Conservation (phyloP, 352 stramenopile genomes). For the Pythium volutum region DNA sequence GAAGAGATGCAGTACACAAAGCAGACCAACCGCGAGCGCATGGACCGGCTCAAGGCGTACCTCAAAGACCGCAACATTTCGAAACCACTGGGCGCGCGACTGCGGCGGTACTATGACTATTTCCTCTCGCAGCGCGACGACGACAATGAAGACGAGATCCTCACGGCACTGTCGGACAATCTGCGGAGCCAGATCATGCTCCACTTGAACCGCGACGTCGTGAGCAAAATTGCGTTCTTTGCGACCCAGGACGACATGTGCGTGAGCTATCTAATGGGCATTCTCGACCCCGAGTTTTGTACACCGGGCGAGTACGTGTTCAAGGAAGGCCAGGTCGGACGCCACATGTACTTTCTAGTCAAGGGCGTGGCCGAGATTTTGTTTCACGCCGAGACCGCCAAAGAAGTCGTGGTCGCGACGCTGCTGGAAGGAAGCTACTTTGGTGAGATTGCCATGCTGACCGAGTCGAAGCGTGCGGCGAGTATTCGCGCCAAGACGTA, state of each 20-base stretch:
- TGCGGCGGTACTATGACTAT: conserved; percentile 81
- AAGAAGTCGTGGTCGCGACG: conserved; percentile 58
- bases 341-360: conserved; percentile 85
- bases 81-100: conserved; percentile 42
- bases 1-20: conserved; percentile 58
- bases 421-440: conserved; percentile 77
- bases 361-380: conserved; percentile 71
- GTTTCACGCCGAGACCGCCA: conserved; percentile 49
- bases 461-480: conserved; percentile 68
- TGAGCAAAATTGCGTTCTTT: conserved; percentile 82
- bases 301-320: conserved; percentile 79
- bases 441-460: conserved; percentile 81
- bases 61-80: conserved; percentile 62
- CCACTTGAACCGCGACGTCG: conserved; percentile 77
- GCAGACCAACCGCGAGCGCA: conserved; percentile 53
- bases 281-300: conserved; percentile 75
- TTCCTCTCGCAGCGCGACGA: conserved; percentile 73
- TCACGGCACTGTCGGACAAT: conserved; percentile 70
- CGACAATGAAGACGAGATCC: conserved; percentile 66
- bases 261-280: conserved; percentile 82
- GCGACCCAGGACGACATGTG: conserved; percentile 73
- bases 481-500: conserved; percentile 81
- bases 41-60: conserved; percentile 78
- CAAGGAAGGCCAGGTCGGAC: conserved; percentile 74
- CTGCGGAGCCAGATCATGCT: conserved; percentile 70